Conservation (phyloP, 805 yeast genomes). For the Candida loeiensis region DNA sequence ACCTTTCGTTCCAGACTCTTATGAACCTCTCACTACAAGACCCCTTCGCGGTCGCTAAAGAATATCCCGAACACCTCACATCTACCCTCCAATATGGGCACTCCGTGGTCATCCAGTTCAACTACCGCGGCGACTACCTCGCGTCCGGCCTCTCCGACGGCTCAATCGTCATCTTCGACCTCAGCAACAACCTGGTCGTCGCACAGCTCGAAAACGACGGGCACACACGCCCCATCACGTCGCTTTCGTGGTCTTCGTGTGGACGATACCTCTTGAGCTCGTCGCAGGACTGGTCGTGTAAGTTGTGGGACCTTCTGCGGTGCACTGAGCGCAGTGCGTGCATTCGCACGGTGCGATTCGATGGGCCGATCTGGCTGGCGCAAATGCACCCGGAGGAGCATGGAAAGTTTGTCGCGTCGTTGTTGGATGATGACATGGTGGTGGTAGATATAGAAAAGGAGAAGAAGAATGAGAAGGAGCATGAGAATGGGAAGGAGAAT, state of each 20-base stretch:
- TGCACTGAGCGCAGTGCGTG: conserved; percentile 30
- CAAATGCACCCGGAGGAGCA: conserved; percentile 49
- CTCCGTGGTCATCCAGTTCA: conserved; percentile 65
- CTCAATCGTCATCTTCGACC: conserved; percentile 66
- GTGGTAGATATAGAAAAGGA: conserved; percentile 38
- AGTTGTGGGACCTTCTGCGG: conserved; percentile 69
- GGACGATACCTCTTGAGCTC: conserved; percentile 68
- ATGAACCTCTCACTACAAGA: conserved; percentile 85
- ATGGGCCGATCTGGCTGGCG: conserved; percentile 73
- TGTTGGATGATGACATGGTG: conserved; percentile 60
- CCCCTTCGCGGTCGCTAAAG: conserved; percentile 88
- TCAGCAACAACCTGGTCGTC: conserved; percentile 58
- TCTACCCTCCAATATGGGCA: conserved; percentile 65
- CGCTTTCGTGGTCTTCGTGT: conserved; percentile 69
- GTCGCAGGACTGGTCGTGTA: conserved; percentile 78
- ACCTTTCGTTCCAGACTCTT: not conserved
- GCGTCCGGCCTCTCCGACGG: conserved; percentile 82
- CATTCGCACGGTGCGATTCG: conserved; percentile 47
- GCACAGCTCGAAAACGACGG: conserved; percentile 47
- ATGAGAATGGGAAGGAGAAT: not conserved
- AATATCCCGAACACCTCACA: conserved; percentile 81
- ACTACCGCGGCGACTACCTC: conserved; percentile 74
- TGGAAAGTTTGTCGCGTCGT: conserved; percentile 55
- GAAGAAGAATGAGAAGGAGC: not conserved
- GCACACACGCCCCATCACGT: conserved; percentile 71